Base-by-base conservation (phyloP, 345 rosid genomes). In the Salix viminalis region DNA sequence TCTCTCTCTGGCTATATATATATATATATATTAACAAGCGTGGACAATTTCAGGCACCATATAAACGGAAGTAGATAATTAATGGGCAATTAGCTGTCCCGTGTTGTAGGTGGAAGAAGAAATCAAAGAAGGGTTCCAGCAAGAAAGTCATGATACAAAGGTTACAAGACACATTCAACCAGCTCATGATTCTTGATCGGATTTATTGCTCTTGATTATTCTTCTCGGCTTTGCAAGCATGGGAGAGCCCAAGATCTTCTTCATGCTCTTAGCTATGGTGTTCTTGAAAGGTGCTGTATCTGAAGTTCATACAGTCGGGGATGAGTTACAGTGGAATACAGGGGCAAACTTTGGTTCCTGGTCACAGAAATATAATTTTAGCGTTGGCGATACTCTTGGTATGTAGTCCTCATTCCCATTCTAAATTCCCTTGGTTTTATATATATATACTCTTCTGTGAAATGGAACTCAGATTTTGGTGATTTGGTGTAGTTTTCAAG, bases 331-430 rank as follows among this genome's bases (percentile, higher is more conserved):
- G 6, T 87, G 92, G 92, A 74, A 75, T 72, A 46, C 79, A 1
- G 85, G 78, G 42, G 70, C 66, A 1, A 69, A 87, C 67, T 89
- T 61, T 26, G 84, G 60, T 24, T 58, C 75, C 9, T 89, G 92
- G 92, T 79, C 88, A 16, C 65, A 50, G 52, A 77, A 82, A 77
- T 80, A 85, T 82, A 83, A 86, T 74, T 89, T 83, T 74, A 89
- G 75, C 64, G 70, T 79, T 24, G 87, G 90, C 36, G 92, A 89
- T 80, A 70, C 76, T 78, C 86, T 89, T 34, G 90, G 92, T 89
- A 77, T 18, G 75, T 10, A 26, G 28, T 28, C 23, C 24, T 7
- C 21, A 34, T 42, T 28, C 21, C 14, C 65, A 23, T 48, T 52
- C 0, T n/a, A 39, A 18, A n/a, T 62, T 8, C 26, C 46, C 4